Evolutionary conservation across 163 green algal species (phyloP).

Genomic region (Smithsoniella earleae): DNA sequence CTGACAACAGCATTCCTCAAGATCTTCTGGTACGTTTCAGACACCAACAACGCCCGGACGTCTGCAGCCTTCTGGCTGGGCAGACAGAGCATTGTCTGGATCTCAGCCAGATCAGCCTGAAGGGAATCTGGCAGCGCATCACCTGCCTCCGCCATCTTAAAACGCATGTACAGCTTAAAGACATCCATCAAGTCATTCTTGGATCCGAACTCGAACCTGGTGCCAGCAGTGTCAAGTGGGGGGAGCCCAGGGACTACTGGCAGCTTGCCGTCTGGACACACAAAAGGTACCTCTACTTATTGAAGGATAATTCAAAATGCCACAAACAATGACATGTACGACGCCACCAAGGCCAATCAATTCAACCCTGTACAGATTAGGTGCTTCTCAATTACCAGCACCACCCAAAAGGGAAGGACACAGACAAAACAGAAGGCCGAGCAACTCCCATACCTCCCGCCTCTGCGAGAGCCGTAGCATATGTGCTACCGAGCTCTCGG

Average conservation of each 20-base stretch:
- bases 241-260: conserved; percentile 17
- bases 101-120: conserved; percentile 45
- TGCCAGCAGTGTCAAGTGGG: neutral
- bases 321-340: neutral
- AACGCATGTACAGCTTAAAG: conserved; percentile 18
- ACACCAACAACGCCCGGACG: conserved; percentile 45
- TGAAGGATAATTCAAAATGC: neutral
- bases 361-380: neutral
- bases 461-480: neutral
- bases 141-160: neutral
- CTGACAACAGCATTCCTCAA: conserved; percentile 45
- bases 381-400: too few species aligned
- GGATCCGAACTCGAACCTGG: neutral
- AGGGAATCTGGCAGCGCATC: conserved; percentile 29
- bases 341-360: neutral
- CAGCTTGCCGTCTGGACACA: neutral
- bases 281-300: neutral
- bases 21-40: conserved; percentile 38
- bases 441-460: too few species aligned
- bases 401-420: too few species aligned
- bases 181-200: conserved; percentile 22
- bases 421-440: too few species aligned
- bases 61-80: conserved; percentile 55
- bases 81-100: conserved; percentile 53
- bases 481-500: neutral